phyloP scores from a whole-genome alignment of 2,329 filamentous ascomycete species.

The Graphiopsis chlorocephala region DNA sequence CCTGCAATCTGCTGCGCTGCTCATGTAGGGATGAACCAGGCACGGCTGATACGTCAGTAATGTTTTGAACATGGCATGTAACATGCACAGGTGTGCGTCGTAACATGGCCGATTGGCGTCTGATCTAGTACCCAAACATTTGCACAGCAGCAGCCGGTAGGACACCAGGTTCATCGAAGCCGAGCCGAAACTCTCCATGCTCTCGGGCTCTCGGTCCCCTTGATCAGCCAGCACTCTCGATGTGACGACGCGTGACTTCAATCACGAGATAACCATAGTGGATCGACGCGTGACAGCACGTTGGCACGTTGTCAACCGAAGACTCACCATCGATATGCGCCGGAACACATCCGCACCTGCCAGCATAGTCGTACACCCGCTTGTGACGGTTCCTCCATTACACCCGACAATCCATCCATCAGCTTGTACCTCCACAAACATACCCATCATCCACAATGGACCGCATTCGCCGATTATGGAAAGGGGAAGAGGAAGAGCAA shows the following conservation, averaged over 20 bases:
- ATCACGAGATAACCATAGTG: constrained; percentile 5
- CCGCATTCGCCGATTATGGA: constrained; percentile 29
- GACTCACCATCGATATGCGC: constrained; percentile 3
- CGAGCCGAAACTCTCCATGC: neutral
- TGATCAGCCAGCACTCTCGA: neutral
- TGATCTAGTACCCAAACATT: neutral
- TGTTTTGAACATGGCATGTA: neutral
- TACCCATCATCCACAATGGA: constrained; percentile 19
- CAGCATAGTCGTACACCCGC: neutral
- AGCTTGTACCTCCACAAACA: neutral
- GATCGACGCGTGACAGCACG: constrained; percentile 15
- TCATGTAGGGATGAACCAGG: too few species aligned
- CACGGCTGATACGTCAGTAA: neutral
- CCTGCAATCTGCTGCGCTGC: too few species aligned
- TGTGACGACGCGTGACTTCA: constrained; percentile 7
- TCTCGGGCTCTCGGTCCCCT: neutral
- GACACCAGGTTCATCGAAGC: neutral
- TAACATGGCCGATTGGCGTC: neutral
- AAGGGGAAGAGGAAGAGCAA: constrained; percentile 30
- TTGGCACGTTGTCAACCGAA: neutral
- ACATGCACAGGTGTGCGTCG: neutral
- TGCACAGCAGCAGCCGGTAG: neutral
- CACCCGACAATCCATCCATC: neutral
- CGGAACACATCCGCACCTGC: neutral
- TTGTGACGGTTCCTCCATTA: neutral